A percentile compares a stretch with the other conserved stretches of the same genome.
These are phyloP conservation scores for Sporothrix globosa DNA, from an alignment of 2,329 filamentous ascomycete species.

Conservation along the genomic window DNA sequence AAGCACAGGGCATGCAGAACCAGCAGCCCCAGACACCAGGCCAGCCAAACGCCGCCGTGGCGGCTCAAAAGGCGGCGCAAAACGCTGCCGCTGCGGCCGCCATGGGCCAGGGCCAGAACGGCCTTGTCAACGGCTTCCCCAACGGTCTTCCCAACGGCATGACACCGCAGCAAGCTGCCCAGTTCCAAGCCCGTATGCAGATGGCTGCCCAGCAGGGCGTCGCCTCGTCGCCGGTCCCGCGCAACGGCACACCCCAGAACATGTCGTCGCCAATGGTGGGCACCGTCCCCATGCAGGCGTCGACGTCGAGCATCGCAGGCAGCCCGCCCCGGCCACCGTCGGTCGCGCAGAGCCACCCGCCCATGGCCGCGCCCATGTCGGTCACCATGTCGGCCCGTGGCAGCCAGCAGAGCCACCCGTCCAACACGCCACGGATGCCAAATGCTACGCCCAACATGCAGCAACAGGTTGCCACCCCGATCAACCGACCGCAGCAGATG, in stretches of 20 bases:
- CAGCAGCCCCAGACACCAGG: conserved; percentile 35
- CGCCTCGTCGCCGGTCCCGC: conserved; percentile 68
- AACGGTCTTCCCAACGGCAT: conserved; percentile 42
- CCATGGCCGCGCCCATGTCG: conserved; percentile 63
- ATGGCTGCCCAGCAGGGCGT: conserved; percentile 59
- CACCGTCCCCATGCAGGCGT: conserved; percentile 65
- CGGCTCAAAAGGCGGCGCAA: conserved; percentile 38
- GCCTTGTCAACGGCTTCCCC: conserved; percentile 49
- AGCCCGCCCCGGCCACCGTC: conserved; percentile 70
- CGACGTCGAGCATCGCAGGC: conserved; percentile 68
- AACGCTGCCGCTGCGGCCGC: conserved; percentile 39
- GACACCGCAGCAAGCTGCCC: conserved; percentile 45
- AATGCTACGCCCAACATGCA: conserved; percentile 65
- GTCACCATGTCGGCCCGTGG: conserved; percentile 66
- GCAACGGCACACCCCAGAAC: conserved; percentile 66
- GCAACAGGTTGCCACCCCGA: conserved; percentile 54
- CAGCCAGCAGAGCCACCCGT: conserved; percentile 68
- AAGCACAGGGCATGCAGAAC: conserved; percentile 35
- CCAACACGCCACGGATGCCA: conserved; percentile 65
- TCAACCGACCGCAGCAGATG: conserved; percentile 53
- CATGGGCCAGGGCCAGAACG: conserved; percentile 49
- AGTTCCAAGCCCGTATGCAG: conserved; percentile 53
- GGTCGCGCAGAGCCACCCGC: conserved; percentile 61
- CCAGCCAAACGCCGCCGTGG: conserved; percentile 36
- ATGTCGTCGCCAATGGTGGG: conserved; percentile 68